A percentile compares a stretch with the other conserved stretches of the same genome.
These are phyloP conservation scores for Nakazawaea wickerhamii DNA, from an alignment of 805 yeast species.

Conservation along the genomic window DNA sequence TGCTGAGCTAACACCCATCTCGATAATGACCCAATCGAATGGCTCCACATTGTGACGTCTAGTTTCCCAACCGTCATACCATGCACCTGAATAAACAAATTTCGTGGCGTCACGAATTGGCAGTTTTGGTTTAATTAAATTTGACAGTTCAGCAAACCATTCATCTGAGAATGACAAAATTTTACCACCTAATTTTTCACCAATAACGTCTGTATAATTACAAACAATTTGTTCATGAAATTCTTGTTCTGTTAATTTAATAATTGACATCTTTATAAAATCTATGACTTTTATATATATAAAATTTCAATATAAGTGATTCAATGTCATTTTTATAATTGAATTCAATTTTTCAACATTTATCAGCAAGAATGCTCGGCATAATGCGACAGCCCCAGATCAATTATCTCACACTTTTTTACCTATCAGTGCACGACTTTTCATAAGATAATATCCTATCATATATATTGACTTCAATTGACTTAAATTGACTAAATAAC, in stretches of 20 bases:
- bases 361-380: too few species aligned
- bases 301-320: too few species aligned
- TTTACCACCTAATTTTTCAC: conserved; percentile 77
- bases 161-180: conserved; percentile 73
- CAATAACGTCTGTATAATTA: conserved; percentile 67
- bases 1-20: conserved; percentile 82
- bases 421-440: too few species aligned
- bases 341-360: too few species aligned
- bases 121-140: conserved; percentile 72
- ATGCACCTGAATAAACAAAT: conserved; percentile 83
- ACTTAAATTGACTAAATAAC: too few species aligned
- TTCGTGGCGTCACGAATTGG: conserved; percentile 79
- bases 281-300: not conserved
- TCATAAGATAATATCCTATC: too few species aligned
- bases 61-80: conserved; percentile 99
- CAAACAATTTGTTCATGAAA: conserved; percentile 43
- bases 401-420: too few species aligned
- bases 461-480: too few species aligned
- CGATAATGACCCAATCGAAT: conserved; percentile 83
- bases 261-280: conserved; percentile 14
- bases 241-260: conserved; percentile 26
- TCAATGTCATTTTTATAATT: too few species aligned
- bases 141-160: conserved; percentile 92
- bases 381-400: too few species aligned
- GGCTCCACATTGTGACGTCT: conserved; percentile 83